phyloP scores from a whole-genome alignment of 2,329 filamentous ascomycete genomes.

The Nannizziopsis barbatae region DNA sequence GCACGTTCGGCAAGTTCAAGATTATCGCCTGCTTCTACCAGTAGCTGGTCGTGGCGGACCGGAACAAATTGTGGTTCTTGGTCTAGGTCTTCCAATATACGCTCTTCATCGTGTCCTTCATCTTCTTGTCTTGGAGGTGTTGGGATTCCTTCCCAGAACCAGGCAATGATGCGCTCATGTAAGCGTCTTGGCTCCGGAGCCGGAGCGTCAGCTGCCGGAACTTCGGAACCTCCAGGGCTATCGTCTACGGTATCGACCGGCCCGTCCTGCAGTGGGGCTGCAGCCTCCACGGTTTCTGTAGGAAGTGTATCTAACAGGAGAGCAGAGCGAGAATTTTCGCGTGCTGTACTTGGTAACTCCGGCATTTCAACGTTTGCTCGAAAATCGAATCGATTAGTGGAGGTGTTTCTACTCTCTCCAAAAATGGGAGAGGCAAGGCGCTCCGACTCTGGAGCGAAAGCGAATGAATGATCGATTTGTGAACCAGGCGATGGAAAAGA shows the following conservation, averaged over 20 bases:
- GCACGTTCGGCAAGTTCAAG: slow-evolving; percentile 22
- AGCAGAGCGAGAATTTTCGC: background rate
- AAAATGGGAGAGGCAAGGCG: slow-evolving; percentile 2
- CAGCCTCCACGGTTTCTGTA: background rate
- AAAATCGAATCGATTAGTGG: slow-evolving; percentile 6
- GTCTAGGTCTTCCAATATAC: slow-evolving; percentile 46
- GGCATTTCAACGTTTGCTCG: slow-evolving; percentile 4
- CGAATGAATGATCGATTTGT: background rate
- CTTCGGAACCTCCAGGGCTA: background rate
- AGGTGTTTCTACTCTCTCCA: slow-evolving; percentile 3
- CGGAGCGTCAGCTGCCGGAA: background rate
- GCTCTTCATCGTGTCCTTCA: slow-evolving; percentile 40
- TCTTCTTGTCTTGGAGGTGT: slow-evolving; percentile 25
- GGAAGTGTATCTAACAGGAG: background rate
- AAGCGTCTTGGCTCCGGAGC: background rate
- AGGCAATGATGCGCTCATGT: slow-evolving; percentile 25
- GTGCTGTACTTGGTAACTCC: background rate
- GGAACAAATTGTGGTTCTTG: slow-evolving; percentile 52
- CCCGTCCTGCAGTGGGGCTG: background rate
- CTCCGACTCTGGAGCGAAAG: background rate
- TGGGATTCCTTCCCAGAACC: slow-evolving; percentile 38
- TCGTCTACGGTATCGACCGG: background rate
- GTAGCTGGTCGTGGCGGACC: slow-evolving; percentile 35
- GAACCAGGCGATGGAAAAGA: background rate
- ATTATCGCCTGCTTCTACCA: slow-evolving; percentile 25